A percentile compares a stretch with the other conserved stretches of the same genome.
Conservation (phyloP, 225 moss, liverwort and hornwort species). For the Ulota crispa region DNA sequence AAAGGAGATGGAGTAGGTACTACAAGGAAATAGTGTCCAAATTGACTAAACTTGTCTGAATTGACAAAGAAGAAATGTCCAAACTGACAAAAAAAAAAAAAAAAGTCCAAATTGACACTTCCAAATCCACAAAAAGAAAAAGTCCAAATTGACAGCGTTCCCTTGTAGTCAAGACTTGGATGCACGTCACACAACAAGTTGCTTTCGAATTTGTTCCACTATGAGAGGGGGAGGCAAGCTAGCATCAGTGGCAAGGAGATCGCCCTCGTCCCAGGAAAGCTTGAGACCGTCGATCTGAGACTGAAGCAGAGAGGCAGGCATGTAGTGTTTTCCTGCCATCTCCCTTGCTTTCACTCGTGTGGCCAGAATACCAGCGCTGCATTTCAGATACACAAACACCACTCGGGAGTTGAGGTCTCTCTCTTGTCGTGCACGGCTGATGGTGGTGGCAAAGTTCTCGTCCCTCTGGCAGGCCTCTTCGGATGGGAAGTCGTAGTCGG, state of each 20-base stretch:
- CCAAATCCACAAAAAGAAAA: too few species aligned
- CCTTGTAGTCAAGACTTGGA: too few species aligned
- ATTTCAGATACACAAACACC: conserved; percentile 69
- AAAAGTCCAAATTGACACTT: too few species aligned
- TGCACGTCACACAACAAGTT: conserved; percentile 15
- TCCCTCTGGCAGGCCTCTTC: neutral
- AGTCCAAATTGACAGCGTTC: too few species aligned
- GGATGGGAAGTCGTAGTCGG: conserved; percentile 34
- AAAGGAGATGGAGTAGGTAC: too few species aligned
- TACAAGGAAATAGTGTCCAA: too few species aligned
- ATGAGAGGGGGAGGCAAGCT: conserved; percentile 36
- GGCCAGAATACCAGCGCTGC: conserved; percentile 49
- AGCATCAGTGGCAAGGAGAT: conserved; percentile 43
- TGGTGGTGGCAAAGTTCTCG: neutral
- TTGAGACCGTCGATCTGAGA: conserved; percentile 69
- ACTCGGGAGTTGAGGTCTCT: conserved; percentile 25
- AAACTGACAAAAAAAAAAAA: too few species aligned
- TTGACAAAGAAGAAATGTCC: too few species aligned
- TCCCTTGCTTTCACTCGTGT: conserved; percentile 66
- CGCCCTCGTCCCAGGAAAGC: conserved; percentile 46
- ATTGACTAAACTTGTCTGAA: too few species aligned
- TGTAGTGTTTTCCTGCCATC: conserved; percentile 68
- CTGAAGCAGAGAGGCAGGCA: conserved; percentile 69
- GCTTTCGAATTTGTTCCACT: conserved; percentile 26
- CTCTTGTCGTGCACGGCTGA: neutral